Base-by-base conservation (phyloP, 2,329 filamentous ascomycete genomes). In the Neurospora sp. region DNA sequence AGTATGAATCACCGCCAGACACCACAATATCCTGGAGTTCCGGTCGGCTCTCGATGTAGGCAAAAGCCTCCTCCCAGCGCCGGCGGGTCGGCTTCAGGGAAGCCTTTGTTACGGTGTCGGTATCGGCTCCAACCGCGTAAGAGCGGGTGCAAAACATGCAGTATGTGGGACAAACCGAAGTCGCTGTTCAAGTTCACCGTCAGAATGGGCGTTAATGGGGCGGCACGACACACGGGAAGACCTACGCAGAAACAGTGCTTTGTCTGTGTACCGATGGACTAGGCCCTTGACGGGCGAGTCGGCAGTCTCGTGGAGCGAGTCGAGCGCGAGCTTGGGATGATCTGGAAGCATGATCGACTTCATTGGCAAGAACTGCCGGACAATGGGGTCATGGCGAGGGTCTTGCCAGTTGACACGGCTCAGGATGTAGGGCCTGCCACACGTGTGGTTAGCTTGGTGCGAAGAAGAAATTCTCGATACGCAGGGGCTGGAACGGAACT, bases 231-330 rank as follows among this genome's bases (percentile, higher is more conserved):
- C 36, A 40, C 15, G n/a, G 19, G 8, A 39, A n/a, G 8, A 73
- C 82, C 76, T 78, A 88, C 87, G 83, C 38, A 90, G 78, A 69
- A 90, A 88, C 6, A 90, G 77, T 2, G 85, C 87, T 76, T 88
- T 89, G 71, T 89, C 87, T 0, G 84, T 84, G 75, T 91, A 90
- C n/a, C 88, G 82, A 76, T 89, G 87, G 2, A 90, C 86, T 2
- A 90, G 77, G 0, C 86, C 87, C 17, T 81, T 79, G 2, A 88
- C 85, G 0, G 86, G 85, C 6, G 83, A 85, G 73, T 89, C 86
- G 3, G 79, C 78, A 37, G 80, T 79, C 79, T 90, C 88, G 65
- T 86, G 80, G n/a, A 90, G 78, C 0, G 87, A 88, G 75, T 90
- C 88, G 3, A 88, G 75, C 0, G 78, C 79, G n/a, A 86, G 74